These are phyloP conservation scores for Trichophyton schoenleinii DNA, from an alignment of 2,329 filamentous ascomycete genomes.

Conservation along the genomic window DNA sequence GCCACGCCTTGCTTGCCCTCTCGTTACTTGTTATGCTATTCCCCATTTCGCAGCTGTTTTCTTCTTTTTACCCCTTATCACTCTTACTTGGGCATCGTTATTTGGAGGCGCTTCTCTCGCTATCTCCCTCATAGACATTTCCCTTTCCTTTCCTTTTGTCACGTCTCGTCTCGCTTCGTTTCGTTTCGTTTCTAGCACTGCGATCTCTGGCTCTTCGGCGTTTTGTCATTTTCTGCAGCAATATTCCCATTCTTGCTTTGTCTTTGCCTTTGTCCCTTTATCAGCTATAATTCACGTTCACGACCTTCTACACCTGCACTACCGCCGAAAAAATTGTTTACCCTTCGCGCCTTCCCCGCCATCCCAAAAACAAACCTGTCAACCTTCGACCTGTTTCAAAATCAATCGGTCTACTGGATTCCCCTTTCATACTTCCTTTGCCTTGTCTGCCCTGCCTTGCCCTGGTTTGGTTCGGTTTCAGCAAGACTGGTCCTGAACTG, in stretches of 20 bases:
- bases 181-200: neutral
- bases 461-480: constrained; percentile 3
- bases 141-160: constrained; percentile 3
- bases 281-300: neutral
- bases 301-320: neutral
- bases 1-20: neutral
- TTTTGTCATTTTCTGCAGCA: neutral
- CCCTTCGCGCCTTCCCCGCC: neutral
- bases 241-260: neutral
- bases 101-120: constrained; percentile 14
- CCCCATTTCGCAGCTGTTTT: constrained; percentile 16
- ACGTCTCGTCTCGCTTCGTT: too few species aligned
- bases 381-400: neutral
- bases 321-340: neutral
- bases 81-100: constrained; percentile 15
- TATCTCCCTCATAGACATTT: constrained; percentile 10
- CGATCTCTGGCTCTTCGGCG: neutral
- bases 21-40: neutral
- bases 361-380: neutral
- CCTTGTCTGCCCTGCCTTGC: neutral
- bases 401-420: too few species aligned
- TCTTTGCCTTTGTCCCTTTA: neutral
- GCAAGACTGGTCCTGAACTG: neutral
- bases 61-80: constrained; percentile 14
- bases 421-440: too few species aligned